Base-by-base conservation (phyloP, 2,329 filamentous ascomycete genomes). In the Acrocalymma vagum region DNA sequence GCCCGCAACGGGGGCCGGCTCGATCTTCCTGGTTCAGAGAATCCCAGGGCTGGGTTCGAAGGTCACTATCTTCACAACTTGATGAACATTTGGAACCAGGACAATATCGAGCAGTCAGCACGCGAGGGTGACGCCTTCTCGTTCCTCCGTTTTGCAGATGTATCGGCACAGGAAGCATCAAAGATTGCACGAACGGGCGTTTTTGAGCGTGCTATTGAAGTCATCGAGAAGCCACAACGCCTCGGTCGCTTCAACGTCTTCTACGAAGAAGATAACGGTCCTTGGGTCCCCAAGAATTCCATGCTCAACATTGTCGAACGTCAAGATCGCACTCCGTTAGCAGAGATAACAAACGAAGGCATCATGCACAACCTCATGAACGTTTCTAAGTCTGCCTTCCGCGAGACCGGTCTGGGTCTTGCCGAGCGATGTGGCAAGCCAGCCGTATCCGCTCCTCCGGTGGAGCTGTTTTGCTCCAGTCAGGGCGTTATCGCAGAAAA, bases 61-160 rank as follows among this genome's bases (percentile, higher is more conserved):
- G 85, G 81, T 56, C 89, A 87, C 65, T 90, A 87, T 52, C 72
- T 97, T 15, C 74, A 82, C 21, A 85, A 95, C 53, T 73, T 95
- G 71, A 86, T 97, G 84, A 96, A 95, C 62, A 85, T 99, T 36
- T 99, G 90, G 85, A 83, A 84, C 1, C 86, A 90, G 0, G 85
- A 93, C 33, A 84, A 96, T 56, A 81, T 96, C 28, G 78, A 79
- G 9, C 74, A 83, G 31, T 90, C 84, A 52, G 71, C 79, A 9
- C 75, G 78, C 15, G 78, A 80, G 1, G 77, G 80, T 33, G 81
- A 83, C 10, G 80, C 84, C 2, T 97, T 97, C 69, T 93, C 92
- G 0, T 99, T 91, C 84, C 78, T 97, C 44, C 85, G 91, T 4
- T 96, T 99, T 60, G 83, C 88, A 3, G 90, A 96, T 57, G 77